Evolutionary conservation across 2,329 filamentous ascomycete genomes (phyloP).

Genomic region (Diaporthe capsici): DNA sequence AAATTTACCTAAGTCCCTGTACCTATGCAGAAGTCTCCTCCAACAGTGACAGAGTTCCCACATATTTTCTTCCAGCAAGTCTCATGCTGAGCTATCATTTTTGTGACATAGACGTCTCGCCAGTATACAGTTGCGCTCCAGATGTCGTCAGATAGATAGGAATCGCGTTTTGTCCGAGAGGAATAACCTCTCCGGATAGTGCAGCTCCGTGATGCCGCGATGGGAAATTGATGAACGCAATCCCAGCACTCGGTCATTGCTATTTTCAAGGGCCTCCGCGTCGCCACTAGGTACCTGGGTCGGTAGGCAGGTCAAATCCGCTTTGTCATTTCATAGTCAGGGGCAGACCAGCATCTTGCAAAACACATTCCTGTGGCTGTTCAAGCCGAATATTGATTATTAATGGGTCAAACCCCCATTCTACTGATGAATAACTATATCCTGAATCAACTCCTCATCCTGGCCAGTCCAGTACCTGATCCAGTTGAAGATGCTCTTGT

Average conservation of each 20-base stretch:
- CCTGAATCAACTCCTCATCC: conserved; percentile 25
- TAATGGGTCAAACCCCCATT: background rate
- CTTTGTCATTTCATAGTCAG: background rate
- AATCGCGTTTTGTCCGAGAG: background rate
- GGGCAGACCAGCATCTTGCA: background rate
- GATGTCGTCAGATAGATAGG: background rate
- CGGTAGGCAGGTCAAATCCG: background rate
- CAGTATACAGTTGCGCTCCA: too few relatives aligned
- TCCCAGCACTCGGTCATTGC: too few relatives aligned
- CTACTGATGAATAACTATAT: conserved; percentile 26
- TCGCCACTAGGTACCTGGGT: background rate
- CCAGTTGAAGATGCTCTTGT: conserved; percentile 76
- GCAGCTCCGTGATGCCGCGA: background rate
- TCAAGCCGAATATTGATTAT: background rate
- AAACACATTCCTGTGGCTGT: background rate
- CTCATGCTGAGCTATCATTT: background rate
- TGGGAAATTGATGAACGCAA: background rate
- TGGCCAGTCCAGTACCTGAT: conserved; percentile 66
- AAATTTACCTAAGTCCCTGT: background rate
- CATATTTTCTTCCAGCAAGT: background rate
- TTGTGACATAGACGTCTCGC: background rate
- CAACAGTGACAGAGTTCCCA: background rate
- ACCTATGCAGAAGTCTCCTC: too few relatives aligned
- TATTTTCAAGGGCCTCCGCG: background rate
- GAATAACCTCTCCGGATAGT: too few relatives aligned